Conservation (phyloP, 169 alveolate species). For the Plasmodium berghei region DNA sequence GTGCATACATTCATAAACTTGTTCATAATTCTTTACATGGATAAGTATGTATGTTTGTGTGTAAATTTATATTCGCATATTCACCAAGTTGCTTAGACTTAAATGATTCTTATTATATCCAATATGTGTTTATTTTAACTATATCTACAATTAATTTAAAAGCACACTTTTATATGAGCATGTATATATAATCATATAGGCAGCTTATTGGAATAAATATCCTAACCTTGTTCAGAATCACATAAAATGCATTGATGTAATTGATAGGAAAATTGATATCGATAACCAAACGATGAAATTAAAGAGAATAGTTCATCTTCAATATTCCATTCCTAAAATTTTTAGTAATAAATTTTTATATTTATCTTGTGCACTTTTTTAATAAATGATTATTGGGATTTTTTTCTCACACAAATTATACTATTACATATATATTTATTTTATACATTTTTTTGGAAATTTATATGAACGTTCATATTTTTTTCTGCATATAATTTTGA, state of each 20-base stretch:
- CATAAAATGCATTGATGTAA: conserved; percentile 34
- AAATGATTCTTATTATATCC: neutral
- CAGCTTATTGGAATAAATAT: conserved; percentile 43
- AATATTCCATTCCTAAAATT: conserved; percentile 38
- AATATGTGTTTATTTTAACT: neutral
- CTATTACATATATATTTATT: neutral
- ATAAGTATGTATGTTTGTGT: neutral
- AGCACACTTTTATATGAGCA: neutral
- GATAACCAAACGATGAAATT: conserved; percentile 18
- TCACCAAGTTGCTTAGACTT: neutral
- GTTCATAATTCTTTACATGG: neutral
- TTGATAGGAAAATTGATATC: conserved; percentile 32
- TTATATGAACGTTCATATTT: neutral
- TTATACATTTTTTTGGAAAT: neutral
- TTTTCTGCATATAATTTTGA: neutral
- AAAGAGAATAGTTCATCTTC: conserved; percentile 33
- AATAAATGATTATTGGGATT: neutral
- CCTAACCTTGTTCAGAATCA: conserved; percentile 45
- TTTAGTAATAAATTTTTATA: conserved; percentile 23
- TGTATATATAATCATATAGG: neutral
- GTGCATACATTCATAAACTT: too few relatives aligned
- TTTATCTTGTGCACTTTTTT: neutral
- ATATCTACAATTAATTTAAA: neutral
- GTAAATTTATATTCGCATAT: neutral
- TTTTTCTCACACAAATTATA: neutral